A percentile compares a stretch with the other conserved stretches of the same genome.
Evolutionary conservation across 169 alveolate species (phyloP).

Genomic region (Plasmodium gallinaceum): DNA sequence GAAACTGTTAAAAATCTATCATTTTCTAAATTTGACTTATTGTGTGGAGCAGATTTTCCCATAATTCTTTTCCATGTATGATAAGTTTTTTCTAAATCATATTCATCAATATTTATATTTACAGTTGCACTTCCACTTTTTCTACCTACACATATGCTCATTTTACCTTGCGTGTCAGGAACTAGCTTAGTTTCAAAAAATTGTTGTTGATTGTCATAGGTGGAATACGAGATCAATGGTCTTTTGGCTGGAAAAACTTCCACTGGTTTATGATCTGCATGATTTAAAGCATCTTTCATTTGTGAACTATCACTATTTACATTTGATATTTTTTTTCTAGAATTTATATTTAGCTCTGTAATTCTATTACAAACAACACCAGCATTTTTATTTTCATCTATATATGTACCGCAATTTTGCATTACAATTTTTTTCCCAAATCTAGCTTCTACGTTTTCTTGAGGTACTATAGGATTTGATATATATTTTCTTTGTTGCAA

Average conservation of each 20-base stretch:
- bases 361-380: conserved; percentile 75
- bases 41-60: conserved; percentile 48
- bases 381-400: conserved; percentile 45
- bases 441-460: conserved; percentile 21
- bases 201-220: conserved; percentile 69
- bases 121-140: conserved; percentile 77
- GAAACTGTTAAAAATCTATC: conserved; percentile 79
- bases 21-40: conserved; percentile 64
- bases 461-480: background rate
- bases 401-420: conserved; percentile 41
- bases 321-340: conserved; percentile 41
- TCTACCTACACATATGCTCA: conserved; percentile 77
- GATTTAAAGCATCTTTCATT: conserved; percentile 55
- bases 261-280: conserved; percentile 9
- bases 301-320: conserved; percentile 66
- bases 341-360: conserved; percentile 62
- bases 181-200: conserved; percentile 69
- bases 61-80: conserved; percentile 69
- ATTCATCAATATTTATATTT: conserved; percentile 57
- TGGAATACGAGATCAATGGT: conserved; percentile 44
- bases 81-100: conserved; percentile 69
- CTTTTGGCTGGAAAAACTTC: conserved; percentile 41
- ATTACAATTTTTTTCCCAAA: conserved; percentile 34
- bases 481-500: background rate
- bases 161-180: conserved; percentile 71